phyloP scores from a whole-genome alignment of 805 yeast species.

The Pichia cabralensis region DNA sequence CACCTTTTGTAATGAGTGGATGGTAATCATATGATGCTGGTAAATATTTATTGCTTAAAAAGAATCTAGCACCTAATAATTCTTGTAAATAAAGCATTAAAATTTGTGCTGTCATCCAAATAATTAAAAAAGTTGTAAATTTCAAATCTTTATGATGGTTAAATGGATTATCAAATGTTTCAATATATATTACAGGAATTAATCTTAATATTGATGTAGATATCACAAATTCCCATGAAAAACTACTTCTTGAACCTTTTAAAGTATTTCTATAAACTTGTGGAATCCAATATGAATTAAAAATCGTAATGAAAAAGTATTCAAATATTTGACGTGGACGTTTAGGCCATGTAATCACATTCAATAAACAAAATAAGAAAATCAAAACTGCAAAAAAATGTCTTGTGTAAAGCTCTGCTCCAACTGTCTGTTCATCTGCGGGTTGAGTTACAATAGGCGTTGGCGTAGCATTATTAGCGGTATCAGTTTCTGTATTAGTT shows the following conservation, averaged over 20 bases:
- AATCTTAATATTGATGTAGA: slow-evolving; percentile 57
- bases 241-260: slow-evolving; percentile 57
- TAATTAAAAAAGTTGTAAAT: slow-evolving; percentile 35
- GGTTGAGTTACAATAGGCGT: slow-evolving; percentile 21
- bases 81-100: slow-evolving; percentile 51
- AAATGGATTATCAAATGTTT: slow-evolving; percentile 43
- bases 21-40: slow-evolving; percentile 86
- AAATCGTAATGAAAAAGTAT: slow-evolving; percentile 35
- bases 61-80: slow-evolving; percentile 69
- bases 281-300: slow-evolving; percentile 80
- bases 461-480: slow-evolving; percentile 11
- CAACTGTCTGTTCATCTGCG: slow-evolving; percentile 43
- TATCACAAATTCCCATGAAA: slow-evolving; percentile 66
- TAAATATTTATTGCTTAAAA: slow-evolving; percentile 61
- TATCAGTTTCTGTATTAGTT: neutral
- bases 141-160: slow-evolving; percentile 54
- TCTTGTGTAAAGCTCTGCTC: slow-evolving; percentile 48
- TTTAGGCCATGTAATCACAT: slow-evolving; percentile 55
- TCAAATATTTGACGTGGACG: slow-evolving; percentile 48
- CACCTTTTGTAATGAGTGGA: slow-evolving; percentile 47
- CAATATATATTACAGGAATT: slow-evolving; percentile 54
- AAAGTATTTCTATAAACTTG: slow-evolving; percentile 72
- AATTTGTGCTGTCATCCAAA: slow-evolving; percentile 58
- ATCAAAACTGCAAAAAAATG: slow-evolving; percentile 44
- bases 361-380: slow-evolving; percentile 46